Conservation (phyloP, 148 eudicot genomes). For the Euryodendron excelsum region DNA sequence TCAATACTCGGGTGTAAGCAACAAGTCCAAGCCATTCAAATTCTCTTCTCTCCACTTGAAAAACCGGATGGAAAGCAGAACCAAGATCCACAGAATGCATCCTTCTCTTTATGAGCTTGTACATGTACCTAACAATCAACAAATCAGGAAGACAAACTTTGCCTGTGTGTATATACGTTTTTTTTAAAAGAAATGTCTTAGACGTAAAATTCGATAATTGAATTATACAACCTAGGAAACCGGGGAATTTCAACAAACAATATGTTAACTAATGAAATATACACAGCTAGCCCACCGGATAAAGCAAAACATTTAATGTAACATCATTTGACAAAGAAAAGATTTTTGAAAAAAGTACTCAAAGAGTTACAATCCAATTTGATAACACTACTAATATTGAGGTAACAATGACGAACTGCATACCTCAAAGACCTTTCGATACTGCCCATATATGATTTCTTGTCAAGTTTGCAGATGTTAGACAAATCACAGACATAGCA, state of each 20-base stretch:
- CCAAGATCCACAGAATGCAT: constrained; percentile 30
- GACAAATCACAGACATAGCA: constrained; percentile 60
- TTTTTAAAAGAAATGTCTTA: background rate
- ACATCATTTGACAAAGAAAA: background rate
- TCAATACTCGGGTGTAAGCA: constrained; percentile 59
- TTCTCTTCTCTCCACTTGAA: constrained; percentile 48
- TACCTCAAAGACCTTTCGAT: constrained; percentile 68
- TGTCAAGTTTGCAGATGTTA: constrained; percentile 30
- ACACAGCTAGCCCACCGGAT: background rate
- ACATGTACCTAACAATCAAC: constrained; percentile 55
- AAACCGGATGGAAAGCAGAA: constrained; percentile 28
- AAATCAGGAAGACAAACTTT: background rate
- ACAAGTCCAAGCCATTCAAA: constrained; percentile 75
- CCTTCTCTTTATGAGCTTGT: constrained; percentile 58
- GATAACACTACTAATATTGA: background rate
- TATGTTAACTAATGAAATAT: background rate
- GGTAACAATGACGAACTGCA: background rate
- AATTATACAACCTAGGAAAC: background rate
- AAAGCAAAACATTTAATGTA: too few species aligned
- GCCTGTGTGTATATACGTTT: background rate
- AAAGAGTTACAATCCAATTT: background rate
- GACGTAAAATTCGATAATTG: background rate
- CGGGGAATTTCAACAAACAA: background rate
- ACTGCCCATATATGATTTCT: constrained; percentile 30
- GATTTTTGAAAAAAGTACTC: background rate